These are phyloP conservation scores for Lipomyces anomalus DNA, from an alignment of 805 yeast species.

Conservation along the genomic window DNA sequence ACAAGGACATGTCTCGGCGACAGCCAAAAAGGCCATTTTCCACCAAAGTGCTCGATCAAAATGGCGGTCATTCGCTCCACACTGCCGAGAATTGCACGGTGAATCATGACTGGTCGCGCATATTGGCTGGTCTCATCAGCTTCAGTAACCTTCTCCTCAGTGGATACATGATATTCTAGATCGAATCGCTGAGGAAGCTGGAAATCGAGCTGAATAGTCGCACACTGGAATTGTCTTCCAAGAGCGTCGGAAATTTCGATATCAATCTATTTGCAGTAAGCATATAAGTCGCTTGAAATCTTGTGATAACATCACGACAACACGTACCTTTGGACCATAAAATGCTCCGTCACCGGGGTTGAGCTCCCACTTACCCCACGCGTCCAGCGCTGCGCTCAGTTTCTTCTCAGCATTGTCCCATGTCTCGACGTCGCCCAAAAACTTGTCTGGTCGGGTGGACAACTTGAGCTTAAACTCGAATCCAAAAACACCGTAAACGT, in stretches of 20 bases:
- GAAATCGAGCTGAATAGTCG: constrained; percentile 92
- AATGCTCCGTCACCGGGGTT: constrained; percentile 96
- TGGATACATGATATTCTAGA: constrained; percentile 49
- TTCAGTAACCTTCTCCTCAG: constrained; percentile 37
- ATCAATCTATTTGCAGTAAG: no score
- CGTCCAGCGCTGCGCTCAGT: constrained; percentile 54
- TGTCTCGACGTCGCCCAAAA: constrained; percentile 65
- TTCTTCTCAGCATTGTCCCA: constrained; percentile 81
- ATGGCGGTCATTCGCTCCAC: constrained; percentile 99
- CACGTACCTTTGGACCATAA: constrained; percentile 49
- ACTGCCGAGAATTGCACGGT: constrained; percentile 96
- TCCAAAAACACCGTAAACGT: constrained; percentile 67
- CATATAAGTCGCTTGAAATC: no score
- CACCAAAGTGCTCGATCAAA: constrained; percentile 95
- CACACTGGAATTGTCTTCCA: constrained; percentile 84
- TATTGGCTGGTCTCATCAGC: constrained; percentile 34
- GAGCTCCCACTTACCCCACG: constrained; percentile 57
- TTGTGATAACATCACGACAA: no score
- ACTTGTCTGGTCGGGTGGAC: constrained; percentile 81
- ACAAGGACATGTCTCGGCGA: constrained; percentile 98
- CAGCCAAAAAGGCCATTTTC: constrained; percentile 99
- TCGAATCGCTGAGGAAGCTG: constrained; percentile 84
- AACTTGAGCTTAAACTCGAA: constrained; percentile 58
- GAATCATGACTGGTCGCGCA: constrained; percentile 96
- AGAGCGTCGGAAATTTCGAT: constrained; percentile 72